Evolutionary conservation across 2,329 filamentous ascomycete species (phyloP), one percentile per base, ranked within the genome.

Genomic region (Colletotrichum sp.): DNA sequence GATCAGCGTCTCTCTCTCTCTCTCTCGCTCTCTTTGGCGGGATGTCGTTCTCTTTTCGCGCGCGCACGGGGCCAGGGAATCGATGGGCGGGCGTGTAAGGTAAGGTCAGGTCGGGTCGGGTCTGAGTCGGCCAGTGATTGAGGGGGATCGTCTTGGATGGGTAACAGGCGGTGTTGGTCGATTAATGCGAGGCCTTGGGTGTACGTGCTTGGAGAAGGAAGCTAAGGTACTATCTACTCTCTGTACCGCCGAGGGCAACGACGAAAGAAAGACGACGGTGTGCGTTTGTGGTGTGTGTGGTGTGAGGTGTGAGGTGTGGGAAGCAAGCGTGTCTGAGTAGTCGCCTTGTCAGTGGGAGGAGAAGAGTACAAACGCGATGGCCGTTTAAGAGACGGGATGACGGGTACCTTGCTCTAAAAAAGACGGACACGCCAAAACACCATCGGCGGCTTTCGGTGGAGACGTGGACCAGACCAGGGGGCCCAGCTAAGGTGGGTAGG

Each of bases 371-470:
- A 64, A 26, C 32, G 43, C 43, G 70, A 52, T 30, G 64, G 9
- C 28, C 16, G 55, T n/a, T 57, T 57, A 12, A 43, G 38, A 36
- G 43, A 68, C 52, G 63, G 70, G 64, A 64, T 57, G 43, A 68
- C 69, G 64, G 63, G 64, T 75, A 52, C 63, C 57, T 68, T 64
- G 38, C 64, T 72, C 69, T 64, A 72, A 73, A 73, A 68, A 43
- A 34, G 30, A 71, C 73, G 69, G 48, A 64, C 48, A 21, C 15
- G 55, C 52, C 64, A 67, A 63, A 57, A 73, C 65, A 63, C 48
- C 58, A 60, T 26, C 32, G 32, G 67, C 30, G 55, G 30, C 36
- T n/a, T 28, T 30, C n/a, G 21, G 52, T 69, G 67, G 55, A 69
- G 34, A 43, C 38, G 61, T n/a, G 61, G 16, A 24, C 34, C 36